phyloP scores from a whole-genome alignment of 1,139 yeast genomes.

The Magnusiomyces fungicola region DNA sequence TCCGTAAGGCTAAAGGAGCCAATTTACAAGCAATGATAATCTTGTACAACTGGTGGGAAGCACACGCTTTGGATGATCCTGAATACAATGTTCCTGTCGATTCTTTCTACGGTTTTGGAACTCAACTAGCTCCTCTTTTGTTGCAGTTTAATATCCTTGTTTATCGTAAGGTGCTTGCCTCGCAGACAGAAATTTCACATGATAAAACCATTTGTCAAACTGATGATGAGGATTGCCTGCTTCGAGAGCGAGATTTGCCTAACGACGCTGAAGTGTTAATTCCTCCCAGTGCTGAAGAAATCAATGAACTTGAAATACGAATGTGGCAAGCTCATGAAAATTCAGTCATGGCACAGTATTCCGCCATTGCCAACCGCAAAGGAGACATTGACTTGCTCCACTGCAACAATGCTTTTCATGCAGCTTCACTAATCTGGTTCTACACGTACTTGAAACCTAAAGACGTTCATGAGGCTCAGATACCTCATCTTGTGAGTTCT shows the following conservation, averaged over 20 bases:
- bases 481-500: constrained; percentile 2
- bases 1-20: constrained; percentile 10
- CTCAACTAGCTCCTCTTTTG: constrained; percentile 12
- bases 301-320: constrained; percentile 8
- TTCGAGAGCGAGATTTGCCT: neutral
- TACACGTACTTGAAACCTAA: constrained; percentile 12
- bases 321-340: constrained; percentile 10
- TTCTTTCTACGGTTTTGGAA: constrained; percentile 16
- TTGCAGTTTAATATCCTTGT: constrained; percentile 12
- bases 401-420: constrained; percentile 15
- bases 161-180: constrained; percentile 3
- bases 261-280: neutral
- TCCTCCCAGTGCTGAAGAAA: neutral
- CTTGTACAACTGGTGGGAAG: constrained; percentile 14
- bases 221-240: too few relatives aligned
- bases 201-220: too few relatives aligned
- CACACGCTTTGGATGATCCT: constrained; percentile 12
- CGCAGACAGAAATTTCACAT: constrained; percentile 4
- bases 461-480: constrained; percentile 2
- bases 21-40: constrained; percentile 11
- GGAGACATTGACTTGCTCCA: constrained; percentile 14
- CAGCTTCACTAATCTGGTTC: constrained; percentile 14
- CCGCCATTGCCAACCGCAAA: constrained; percentile 3
- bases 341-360: constrained; percentile 7
- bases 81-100: constrained; percentile 14